Conservation (phyloP, 2,329 filamentous ascomycete species). For the Neonectria magnoliae region DNA sequence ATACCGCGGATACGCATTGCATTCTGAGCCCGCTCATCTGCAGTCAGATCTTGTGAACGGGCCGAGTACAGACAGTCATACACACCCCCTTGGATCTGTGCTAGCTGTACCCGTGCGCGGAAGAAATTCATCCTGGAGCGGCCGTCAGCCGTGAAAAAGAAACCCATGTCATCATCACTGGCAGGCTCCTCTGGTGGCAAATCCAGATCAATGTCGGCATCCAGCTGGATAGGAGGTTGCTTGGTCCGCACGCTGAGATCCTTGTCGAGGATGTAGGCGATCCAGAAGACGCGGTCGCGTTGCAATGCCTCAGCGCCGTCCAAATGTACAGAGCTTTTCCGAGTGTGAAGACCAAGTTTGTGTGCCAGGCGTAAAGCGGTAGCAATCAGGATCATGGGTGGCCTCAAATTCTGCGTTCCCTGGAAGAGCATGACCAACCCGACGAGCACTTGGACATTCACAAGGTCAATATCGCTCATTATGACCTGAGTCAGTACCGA, state of each 20-base stretch:
- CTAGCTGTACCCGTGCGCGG: constrained; percentile 15
- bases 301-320: not conserved
- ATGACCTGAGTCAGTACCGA: constrained; percentile 18
- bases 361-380: constrained; percentile 28
- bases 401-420: constrained; percentile 3
- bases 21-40: not conserved
- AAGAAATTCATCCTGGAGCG: constrained; percentile 19
- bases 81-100: constrained; percentile 26
- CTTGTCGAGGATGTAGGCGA: constrained; percentile 45
- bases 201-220: constrained; percentile 17
- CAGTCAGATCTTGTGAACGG: not conserved
- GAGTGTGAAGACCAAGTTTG: constrained; percentile 10
- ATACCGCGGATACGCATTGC: not conserved
- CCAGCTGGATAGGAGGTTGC: constrained; percentile 14
- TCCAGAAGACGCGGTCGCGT: constrained; percentile 40
- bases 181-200: not conserved
- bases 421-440: constrained; percentile 25
- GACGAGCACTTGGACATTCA: constrained; percentile 24
- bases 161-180: not conserved
- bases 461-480: not conserved
- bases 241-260: constrained; percentile 20
- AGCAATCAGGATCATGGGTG: constrained; percentile 18
- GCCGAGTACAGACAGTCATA: constrained; percentile 17
- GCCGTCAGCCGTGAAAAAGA: not conserved
- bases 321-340: not conserved